phyloP scores from a whole-genome alignment of 2,329 filamentous ascomycete genomes.

The Nemania sp. region DNA sequence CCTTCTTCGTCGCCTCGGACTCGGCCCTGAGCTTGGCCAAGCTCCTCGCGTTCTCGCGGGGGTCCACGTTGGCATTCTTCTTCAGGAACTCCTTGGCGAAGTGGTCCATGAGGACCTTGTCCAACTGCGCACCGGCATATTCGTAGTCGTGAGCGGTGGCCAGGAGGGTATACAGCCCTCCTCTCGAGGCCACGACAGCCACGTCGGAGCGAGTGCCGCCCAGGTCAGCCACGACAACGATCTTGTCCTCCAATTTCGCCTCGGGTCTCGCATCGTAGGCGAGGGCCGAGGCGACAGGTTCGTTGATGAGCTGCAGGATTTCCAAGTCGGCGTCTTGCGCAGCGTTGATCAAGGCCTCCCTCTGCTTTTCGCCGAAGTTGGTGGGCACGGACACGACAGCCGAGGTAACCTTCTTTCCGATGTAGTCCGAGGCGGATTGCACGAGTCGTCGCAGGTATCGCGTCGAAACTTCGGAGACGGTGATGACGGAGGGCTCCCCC shows the following conservation, averaged over 20 bases:
- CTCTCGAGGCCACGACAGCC: constrained; percentile 85
- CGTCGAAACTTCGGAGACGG: constrained; percentile 80
- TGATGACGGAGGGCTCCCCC: constrained; percentile 69
- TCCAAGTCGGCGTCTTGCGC: constrained; percentile 83
- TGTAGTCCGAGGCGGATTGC: constrained; percentile 84
- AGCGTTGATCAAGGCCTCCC: constrained; percentile 75
- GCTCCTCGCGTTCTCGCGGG: constrained; percentile 77
- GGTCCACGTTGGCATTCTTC: constrained; percentile 85
- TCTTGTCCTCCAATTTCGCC: constrained; percentile 78
- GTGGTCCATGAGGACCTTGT: constrained; percentile 91
- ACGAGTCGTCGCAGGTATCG: constrained; percentile 83
- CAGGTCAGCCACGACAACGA: constrained; percentile 87
- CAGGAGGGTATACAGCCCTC: constrained; percentile 94
- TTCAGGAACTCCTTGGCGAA: constrained; percentile 99
- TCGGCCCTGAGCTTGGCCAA: constrained; percentile 93
- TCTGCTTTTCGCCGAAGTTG: constrained; percentile 88
- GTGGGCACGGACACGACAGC: constrained; percentile 93
- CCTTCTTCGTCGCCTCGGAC: constrained; percentile 88
- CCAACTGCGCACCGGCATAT: constrained; percentile 81
- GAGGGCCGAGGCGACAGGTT: constrained; percentile 85
- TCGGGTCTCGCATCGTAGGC: constrained; percentile 89
- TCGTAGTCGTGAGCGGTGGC: constrained; percentile 96
- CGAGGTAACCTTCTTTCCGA: constrained; percentile 92
- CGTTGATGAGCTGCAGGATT: constrained; percentile 88
- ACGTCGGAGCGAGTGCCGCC: constrained; percentile 93